phyloP scores from a whole-genome alignment of 169 alveolate genomes.

The Plasmodium fragile region DNA sequence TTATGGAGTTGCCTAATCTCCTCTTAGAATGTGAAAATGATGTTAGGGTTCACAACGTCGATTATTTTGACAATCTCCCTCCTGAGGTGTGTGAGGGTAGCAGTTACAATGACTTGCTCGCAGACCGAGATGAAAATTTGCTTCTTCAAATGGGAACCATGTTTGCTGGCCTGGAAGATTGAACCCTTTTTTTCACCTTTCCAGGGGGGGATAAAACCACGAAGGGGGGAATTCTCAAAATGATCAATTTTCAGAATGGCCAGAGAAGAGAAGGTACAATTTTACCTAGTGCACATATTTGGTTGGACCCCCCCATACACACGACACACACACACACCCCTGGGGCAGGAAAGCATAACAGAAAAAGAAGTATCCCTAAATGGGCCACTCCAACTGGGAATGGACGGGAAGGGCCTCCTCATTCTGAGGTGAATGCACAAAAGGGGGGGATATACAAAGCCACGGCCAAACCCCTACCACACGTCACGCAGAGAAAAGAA shows the following conservation, averaged over 20 bases:
- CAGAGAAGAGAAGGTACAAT: not conserved
- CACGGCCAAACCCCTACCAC: not conserved
- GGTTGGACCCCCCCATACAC: not conserved
- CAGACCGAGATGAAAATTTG: slow-evolving; percentile 19
- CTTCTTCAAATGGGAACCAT: slow-evolving; percentile 58
- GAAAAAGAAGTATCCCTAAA: not conserved
- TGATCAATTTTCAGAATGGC: not conserved
- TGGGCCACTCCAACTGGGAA: not conserved
- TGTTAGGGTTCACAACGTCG: slow-evolving; percentile 18
- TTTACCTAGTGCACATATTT: not conserved
- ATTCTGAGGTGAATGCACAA: not conserved
- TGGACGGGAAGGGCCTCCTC: not conserved
- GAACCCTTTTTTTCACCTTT: not conserved
- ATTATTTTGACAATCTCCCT: not conserved
- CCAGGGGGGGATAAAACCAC: not conserved
- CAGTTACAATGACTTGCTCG: not conserved
- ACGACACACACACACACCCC: not conserved
- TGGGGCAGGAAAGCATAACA: not conserved
- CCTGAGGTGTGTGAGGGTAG: not conserved
- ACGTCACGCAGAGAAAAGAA: not conserved
- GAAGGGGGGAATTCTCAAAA: not conserved
- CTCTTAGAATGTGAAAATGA: slow-evolving; percentile 66
- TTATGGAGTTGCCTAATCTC: slow-evolving; percentile 52
- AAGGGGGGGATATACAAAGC: not conserved
- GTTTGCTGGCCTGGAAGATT: slow-evolving; percentile 21